Evolutionary conservation across 179 eudicot genomes (phyloP), one percentile per base, ranked within the genome.

Genomic region (Dionaea muscipula): DNA sequence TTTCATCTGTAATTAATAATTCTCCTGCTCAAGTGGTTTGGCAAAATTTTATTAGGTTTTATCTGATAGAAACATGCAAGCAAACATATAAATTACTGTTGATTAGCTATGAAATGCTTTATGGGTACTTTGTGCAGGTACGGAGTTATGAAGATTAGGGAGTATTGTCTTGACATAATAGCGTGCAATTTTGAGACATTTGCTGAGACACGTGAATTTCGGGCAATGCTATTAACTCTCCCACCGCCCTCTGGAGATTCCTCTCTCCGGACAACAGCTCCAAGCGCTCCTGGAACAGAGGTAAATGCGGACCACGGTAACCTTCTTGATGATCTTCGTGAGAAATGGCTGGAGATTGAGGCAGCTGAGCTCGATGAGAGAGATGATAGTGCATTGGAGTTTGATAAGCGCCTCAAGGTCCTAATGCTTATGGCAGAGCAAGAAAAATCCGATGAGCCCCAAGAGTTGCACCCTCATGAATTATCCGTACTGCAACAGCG

Each of bases 231-330:
- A 63, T 64, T 87, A 72, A 84, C 94, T 2, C 83, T 91, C 60
- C 98, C 98, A 23, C 86, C 94, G 7, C 98, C 98, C 49, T 87
- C 98, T 14, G 98, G 98, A 40, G 96, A 91, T 66, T 84, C 94
- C 10, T 80, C 88, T 20, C 91, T 84, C 23, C 77, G 98, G 19
- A 91, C 98, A 38, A 91, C 98, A 7, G 88, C 78, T 36, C 98
- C 98, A 36, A 91, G 82, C 77, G 98, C 98, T 26, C 98, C 98
- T 1, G 98, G 95, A 65, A 85, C 84, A 21, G 86, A 82, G 60
- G 73, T 65, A 39, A 77, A 56, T 45, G 55, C 64, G 16, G 78
- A 73, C 56, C 84, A 72, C 57, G 86, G 75, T 20, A 91, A 91
- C 59, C 48, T 91, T 58, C 86, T 91, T 31, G 98, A 91, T 70